phyloP scores from a whole-genome alignment of 1,284 basidiomycete species.

The Phellinidium pouzarii region DNA sequence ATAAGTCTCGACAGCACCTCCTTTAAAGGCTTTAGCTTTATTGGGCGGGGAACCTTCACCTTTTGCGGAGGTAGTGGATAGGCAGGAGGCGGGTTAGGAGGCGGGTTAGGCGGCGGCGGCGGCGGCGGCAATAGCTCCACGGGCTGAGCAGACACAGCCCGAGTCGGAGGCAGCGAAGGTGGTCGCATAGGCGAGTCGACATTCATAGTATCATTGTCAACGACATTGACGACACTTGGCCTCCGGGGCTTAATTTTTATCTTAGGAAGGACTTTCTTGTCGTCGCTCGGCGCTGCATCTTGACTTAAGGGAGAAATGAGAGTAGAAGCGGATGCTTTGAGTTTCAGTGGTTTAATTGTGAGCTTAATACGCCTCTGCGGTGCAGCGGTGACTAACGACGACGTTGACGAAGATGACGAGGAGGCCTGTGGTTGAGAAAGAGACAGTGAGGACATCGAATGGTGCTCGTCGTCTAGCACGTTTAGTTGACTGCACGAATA shows the following conservation, averaged over 20 bases:
- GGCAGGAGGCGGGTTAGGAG: background rate
- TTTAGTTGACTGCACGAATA: background rate
- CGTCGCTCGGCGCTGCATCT: background rate
- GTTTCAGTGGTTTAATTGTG: conserved; percentile 14
- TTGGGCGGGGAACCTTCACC: conserved; percentile 37
- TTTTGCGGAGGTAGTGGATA: conserved; percentile 8
- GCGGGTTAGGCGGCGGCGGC: background rate
- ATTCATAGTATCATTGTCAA: background rate
- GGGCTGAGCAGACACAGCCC: background rate
- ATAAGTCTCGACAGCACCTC: conserved; percentile 66
- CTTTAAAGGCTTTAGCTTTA: conserved; percentile 71
- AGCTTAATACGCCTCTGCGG: conserved; percentile 13
- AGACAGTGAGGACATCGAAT: conserved; percentile 5
- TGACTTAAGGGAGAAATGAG: background rate
- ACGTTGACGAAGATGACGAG: background rate
- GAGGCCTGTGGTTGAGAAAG: conserved; percentile 4
- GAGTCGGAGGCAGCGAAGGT: background rate
- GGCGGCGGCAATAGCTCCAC: background rate
- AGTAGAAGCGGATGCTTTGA: conserved; percentile 1
- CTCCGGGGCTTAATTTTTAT: conserved; percentile 16
- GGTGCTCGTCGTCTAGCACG: conserved; percentile 1
- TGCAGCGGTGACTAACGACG: background rate
- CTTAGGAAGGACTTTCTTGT: conserved; percentile 10
- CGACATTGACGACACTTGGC: background rate
- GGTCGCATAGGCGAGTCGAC: background rate